A percentile compares a stretch with the other conserved stretches of the same genome.
Conservation (phyloP, 1,139 yeast genomes). For the Pichia sp. region DNA sequence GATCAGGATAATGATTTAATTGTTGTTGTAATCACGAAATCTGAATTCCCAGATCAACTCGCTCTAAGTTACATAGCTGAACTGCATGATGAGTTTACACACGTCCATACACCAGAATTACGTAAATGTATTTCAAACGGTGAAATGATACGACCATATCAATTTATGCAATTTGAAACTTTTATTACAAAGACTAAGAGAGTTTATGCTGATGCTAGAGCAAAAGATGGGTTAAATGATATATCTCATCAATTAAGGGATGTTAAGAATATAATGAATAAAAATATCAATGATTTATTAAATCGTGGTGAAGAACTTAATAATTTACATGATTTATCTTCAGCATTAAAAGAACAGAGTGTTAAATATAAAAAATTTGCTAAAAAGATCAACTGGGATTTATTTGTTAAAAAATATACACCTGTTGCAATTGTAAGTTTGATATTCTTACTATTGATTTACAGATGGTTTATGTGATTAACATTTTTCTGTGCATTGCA, state of each 20-base stretch:
- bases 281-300: conserved; percentile 86
- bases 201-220: conserved; percentile 84
- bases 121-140: conserved; percentile 24
- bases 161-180: conserved; percentile 76
- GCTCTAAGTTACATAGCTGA: conserved; percentile 85
- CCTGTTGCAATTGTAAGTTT: conserved; percentile 73
- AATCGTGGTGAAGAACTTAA: conserved; percentile 94
- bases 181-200: conserved; percentile 84
- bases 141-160: conserved; percentile 49
- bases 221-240: conserved; percentile 53
- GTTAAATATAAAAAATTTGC: conserved; percentile 87
- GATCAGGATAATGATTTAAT: conserved; percentile 7
- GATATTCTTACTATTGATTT: conserved; percentile 61
- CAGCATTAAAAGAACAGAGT: conserved; percentile 72
- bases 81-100: conserved; percentile 72
- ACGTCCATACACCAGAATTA: conserved; percentile 72
- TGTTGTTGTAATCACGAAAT: conserved; percentile 37
- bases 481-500: too few relatives aligned
- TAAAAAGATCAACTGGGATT: conserved; percentile 82
- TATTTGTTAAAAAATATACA: conserved; percentile 80
- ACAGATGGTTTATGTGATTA: conserved; percentile 63
- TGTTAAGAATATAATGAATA: conserved; percentile 91
- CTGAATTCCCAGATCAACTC: conserved; percentile 79
- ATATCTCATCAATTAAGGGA: conserved; percentile 86
- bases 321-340: conserved; percentile 83